A percentile compares a stretch with the other conserved stretches of the same genome.
Evolutionary conservation across 208 protist species (phyloP).

Genomic region (Acanthamoeba healyi): DNA sequence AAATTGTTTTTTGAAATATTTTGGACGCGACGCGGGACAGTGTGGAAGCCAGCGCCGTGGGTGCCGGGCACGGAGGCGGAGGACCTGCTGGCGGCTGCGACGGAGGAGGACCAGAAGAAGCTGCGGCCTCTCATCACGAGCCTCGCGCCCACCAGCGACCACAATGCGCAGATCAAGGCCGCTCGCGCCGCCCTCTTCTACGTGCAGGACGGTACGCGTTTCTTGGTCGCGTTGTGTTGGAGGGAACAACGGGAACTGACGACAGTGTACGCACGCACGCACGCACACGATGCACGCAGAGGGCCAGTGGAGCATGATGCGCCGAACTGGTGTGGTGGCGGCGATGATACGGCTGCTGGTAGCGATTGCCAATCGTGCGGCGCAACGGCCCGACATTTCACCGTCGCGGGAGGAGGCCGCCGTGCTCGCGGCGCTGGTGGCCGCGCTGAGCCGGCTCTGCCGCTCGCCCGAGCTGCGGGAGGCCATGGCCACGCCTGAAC

Average conservation of each 20-base stretch:
- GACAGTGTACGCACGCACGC: neutral
- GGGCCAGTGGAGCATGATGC: slow-evolving; percentile 16
- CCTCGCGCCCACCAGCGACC: slow-evolving; percentile 22
- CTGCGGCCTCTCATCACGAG: neutral
- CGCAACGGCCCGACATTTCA: neutral
- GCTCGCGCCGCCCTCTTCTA: slow-evolving; percentile 43
- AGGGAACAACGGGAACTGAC: neutral
- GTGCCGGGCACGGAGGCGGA: neutral
- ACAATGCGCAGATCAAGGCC: slow-evolving; percentile 47
- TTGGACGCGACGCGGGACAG: no score
- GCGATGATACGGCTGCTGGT: slow-evolving; percentile 16
- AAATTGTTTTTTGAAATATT: neutral
- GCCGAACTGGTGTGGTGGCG: neutral
- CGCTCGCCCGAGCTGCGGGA: slow-evolving; percentile 23
- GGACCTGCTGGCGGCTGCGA: neutral
- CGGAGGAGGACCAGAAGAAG: neutral
- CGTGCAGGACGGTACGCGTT: slow-evolving; percentile 3
- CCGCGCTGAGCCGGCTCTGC: neutral
- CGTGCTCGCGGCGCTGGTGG: neutral
- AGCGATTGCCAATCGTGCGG: neutral
- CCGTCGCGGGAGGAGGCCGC: slow-evolving; percentile 2
- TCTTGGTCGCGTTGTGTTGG: neutral
- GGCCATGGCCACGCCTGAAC: slow-evolving; percentile 13
- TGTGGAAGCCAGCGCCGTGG: neutral
- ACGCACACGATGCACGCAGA: neutral